These are phyloP conservation scores for Calophaca sinica DNA, from an alignment of 306 rosid species.

Conservation along the genomic window DNA sequence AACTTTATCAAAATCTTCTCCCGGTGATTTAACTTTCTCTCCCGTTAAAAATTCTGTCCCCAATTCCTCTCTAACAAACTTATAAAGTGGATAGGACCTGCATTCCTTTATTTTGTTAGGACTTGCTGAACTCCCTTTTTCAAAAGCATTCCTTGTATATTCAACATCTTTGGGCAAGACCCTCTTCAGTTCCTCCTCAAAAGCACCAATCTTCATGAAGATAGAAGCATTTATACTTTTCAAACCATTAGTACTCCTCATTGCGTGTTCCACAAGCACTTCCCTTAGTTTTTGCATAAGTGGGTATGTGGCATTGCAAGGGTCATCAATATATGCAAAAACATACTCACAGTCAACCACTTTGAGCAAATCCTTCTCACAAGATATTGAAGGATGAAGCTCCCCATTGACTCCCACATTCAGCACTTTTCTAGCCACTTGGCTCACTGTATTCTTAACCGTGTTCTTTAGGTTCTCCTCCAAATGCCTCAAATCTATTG, in stretches of 20 bases:
- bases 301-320: conserved; percentile 47
- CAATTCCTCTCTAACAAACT: conserved; percentile 45
- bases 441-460: conserved; percentile 48
- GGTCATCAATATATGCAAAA: conserved; percentile 54
- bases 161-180: conserved; percentile 53
- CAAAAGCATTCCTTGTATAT: conserved; percentile 44
- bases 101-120: conserved; percentile 50
- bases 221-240: conserved; percentile 42
- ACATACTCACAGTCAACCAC: conserved; percentile 52
- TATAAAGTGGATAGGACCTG: conserved; percentile 46
- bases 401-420: conserved; percentile 45
- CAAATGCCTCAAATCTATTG: conserved; percentile 61
- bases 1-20: conserved; percentile 50
- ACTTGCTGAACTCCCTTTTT: conserved; percentile 45
- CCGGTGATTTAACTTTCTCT: conserved; percentile 43
- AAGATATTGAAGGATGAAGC: conserved; percentile 49
- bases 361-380: conserved; percentile 54
- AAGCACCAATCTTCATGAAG: conserved; percentile 49
- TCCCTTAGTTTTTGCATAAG: conserved; percentile 55
- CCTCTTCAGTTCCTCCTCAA: conserved; percentile 53
- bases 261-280: conserved; percentile 52
- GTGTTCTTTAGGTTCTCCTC: conserved; percentile 53
- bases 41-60: conserved; percentile 39
- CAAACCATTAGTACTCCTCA: conserved; percentile 40
- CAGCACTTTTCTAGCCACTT: conserved; percentile 51